Evolutionary conservation across 1,139 yeast genomes (phyloP).

Genomic region (Yamadazyma triangularis): DNA sequence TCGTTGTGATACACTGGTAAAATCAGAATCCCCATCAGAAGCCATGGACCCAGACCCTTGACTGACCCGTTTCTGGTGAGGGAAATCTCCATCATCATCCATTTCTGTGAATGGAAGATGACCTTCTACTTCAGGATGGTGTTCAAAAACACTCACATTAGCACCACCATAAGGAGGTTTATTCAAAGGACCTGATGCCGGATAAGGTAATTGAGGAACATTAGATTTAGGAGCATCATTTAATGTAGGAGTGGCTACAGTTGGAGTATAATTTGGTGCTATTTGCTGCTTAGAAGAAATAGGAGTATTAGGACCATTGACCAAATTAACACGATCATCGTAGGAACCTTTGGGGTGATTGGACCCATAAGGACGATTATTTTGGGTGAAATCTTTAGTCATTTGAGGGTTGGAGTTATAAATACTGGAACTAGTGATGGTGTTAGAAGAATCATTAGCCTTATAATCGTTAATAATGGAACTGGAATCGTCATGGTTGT

Average conservation of each 20-base stretch:
- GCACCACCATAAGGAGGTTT: slow-evolving; percentile 17
- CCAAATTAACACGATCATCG: slow-evolving; percentile 19
- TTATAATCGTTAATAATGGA: slow-evolving; percentile 27
- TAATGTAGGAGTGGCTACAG: slow-evolving; percentile 23
- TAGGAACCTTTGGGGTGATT: slow-evolving; percentile 8
- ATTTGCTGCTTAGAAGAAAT: slow-evolving; percentile 25
- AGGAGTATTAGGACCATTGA: slow-evolving; percentile 32
- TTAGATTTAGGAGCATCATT: slow-evolving; percentile 19
- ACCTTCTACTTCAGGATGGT: slow-evolving; percentile 44
- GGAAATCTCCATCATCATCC: slow-evolving; percentile 22
- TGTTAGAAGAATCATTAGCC: slow-evolving; percentile 13
- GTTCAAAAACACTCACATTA: slow-evolving; percentile 34
- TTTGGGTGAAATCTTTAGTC: slow-evolving; percentile 32
- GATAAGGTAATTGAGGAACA: slow-evolving; percentile 20
- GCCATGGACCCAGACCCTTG: slow-evolving; percentile 18
- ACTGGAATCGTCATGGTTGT: slow-evolving; percentile 12
- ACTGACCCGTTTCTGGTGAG: slow-evolving; percentile 7
- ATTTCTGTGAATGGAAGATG: slow-evolving; percentile 46
- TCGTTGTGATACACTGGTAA: slow-evolving; percentile 77
- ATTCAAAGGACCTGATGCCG: slow-evolving; percentile 13
- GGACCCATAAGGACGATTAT: slow-evolving; percentile 10
- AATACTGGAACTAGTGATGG: slow-evolving; percentile 18
- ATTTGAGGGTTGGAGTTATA: slow-evolving; percentile 32
- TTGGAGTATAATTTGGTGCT: slow-evolving; percentile 30
- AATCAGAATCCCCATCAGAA: slow-evolving; percentile 52